Percentiles rank a stretch among this genome's conserved stretches.
Evolutionary conservation across 441 rosid genomes (phyloP).

Genomic region (Pelargonium myrrhifolium): DNA sequence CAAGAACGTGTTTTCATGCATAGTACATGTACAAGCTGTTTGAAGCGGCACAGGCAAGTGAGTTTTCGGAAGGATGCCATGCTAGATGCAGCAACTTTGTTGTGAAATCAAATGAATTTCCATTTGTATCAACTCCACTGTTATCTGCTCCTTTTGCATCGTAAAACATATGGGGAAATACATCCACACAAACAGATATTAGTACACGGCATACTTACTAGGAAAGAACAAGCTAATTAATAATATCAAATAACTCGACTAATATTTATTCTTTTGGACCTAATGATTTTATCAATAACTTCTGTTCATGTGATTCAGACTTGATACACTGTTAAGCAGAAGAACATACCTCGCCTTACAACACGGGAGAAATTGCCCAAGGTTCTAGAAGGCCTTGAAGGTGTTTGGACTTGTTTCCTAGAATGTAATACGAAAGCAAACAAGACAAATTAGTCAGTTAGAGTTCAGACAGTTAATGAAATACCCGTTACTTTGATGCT

Average conservation of each 20-base stretch:
- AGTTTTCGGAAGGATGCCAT: constrained; percentile 94
- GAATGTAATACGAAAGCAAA: constrained; percentile 16
- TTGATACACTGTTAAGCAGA: not conserved
- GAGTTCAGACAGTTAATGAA: not conserved
- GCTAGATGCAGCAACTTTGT: constrained; percentile 90
- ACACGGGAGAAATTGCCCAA: constrained; percentile 75
- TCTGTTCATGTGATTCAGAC: no score
- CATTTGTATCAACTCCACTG: constrained; percentile 74
- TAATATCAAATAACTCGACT: not conserved
- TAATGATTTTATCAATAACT: no score
- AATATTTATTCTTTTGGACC: not conserved
- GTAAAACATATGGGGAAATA: not conserved
- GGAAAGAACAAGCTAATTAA: no score
- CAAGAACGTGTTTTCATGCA: constrained; percentile 38
- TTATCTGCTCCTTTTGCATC: constrained; percentile 53
- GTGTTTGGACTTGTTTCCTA: constrained; percentile 75
- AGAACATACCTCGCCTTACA: constrained; percentile 55
- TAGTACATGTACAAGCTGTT: constrained; percentile 99
- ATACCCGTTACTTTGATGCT: not conserved
- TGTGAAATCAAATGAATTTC: constrained; percentile 80
- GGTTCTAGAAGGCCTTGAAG: constrained; percentile 72
- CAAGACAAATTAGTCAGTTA: not conserved
- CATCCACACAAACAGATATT: not conserved
- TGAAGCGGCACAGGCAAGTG: constrained; percentile 93
- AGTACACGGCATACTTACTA: not conserved